These are phyloP conservation scores for Aspergillus felis DNA, from an alignment of 2,329 filamentous ascomycete genomes.

Conservation along the genomic window DNA sequence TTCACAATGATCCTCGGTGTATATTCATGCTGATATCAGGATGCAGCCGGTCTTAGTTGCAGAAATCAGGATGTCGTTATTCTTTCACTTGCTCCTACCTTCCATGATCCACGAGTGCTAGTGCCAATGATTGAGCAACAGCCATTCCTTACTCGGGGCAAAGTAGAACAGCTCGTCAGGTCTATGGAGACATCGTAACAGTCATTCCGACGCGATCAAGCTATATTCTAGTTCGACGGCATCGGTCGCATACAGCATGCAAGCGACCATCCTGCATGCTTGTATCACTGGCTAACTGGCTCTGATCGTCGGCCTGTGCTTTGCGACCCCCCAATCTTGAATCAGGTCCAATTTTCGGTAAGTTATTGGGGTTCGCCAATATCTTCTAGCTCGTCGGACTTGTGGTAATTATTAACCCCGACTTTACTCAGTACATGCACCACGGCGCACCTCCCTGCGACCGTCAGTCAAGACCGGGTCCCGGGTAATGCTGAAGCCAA, in stretches of 20 bases:
- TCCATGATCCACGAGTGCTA: background rate
- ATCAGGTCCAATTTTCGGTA: background rate
- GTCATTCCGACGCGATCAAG: background rate
- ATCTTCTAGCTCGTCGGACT: background rate
- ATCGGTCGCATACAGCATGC: constrained; percentile 6
- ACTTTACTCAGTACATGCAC: too few relatives aligned
- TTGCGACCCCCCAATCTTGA: background rate
- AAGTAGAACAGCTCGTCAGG: background rate
- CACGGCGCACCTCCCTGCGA: background rate
- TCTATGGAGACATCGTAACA: background rate
- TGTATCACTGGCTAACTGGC: constrained; percentile 1
- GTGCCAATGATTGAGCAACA: background rate
- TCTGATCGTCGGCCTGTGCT: constrained; percentile 4
- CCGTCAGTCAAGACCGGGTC: background rate
- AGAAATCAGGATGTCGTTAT: background rate
- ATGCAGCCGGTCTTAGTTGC: background rate
- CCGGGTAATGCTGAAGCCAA: background rate
- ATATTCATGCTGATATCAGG: background rate
- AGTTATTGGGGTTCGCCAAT: background rate
- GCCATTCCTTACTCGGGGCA: background rate
- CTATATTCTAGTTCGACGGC: background rate
- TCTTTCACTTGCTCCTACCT: background rate
- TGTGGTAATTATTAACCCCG: background rate
- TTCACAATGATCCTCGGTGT: background rate
- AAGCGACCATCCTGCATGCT: background rate